These are phyloP conservation scores for Pseudonitzschia multiseries DNA, from an alignment of 108 stramenopile species.

Conservation along the genomic window DNA sequence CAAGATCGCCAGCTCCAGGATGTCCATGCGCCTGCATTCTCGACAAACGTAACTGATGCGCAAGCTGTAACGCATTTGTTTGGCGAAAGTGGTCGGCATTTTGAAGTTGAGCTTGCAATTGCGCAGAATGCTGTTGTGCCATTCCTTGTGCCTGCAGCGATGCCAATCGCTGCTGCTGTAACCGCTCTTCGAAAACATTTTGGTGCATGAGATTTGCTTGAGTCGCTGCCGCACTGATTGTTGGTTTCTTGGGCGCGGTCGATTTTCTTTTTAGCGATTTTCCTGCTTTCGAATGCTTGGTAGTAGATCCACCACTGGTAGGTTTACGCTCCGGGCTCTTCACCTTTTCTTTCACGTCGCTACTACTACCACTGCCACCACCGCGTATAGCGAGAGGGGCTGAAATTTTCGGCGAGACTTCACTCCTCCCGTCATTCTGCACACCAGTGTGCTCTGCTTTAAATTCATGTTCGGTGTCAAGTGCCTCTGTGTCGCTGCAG, in stretches of 20 bases:
- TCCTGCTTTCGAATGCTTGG: constrained; percentile 2
- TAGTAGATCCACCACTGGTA: background rate
- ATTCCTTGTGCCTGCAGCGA: constrained; percentile 15
- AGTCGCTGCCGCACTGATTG: constrained; percentile 9
- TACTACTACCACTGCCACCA: background rate
- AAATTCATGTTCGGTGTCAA: background rate
- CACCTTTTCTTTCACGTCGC: background rate
- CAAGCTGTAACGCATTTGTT: constrained; percentile 38
- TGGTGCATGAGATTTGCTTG: constrained; percentile 17
- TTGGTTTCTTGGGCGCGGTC: background rate
- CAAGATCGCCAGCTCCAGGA: constrained; percentile 33
- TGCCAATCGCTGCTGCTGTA: constrained; percentile 20
- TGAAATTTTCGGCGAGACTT: constrained; percentile 4
- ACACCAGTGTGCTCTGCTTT: background rate
- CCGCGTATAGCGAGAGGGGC: constrained; percentile 8
- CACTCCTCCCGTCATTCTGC: background rate
- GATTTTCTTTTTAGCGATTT: constrained; percentile 1
- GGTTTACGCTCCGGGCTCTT: constrained; percentile 3
- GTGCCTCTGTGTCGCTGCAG: background rate
- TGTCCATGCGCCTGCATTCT: constrained; percentile 18
- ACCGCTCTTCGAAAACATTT: constrained; percentile 12
- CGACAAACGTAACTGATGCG: constrained; percentile 36
- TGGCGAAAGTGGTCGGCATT: constrained; percentile 26
- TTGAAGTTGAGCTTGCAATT: constrained; percentile 13
- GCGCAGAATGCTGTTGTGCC: constrained; percentile 4